A percentile compares a stretch with the other conserved stretches of the same genome.
These are phyloP conservation scores for Colletotrichum gigasporum DNA, from an alignment of 2,329 filamentous ascomycete species.

Conservation along the genomic window DNA sequence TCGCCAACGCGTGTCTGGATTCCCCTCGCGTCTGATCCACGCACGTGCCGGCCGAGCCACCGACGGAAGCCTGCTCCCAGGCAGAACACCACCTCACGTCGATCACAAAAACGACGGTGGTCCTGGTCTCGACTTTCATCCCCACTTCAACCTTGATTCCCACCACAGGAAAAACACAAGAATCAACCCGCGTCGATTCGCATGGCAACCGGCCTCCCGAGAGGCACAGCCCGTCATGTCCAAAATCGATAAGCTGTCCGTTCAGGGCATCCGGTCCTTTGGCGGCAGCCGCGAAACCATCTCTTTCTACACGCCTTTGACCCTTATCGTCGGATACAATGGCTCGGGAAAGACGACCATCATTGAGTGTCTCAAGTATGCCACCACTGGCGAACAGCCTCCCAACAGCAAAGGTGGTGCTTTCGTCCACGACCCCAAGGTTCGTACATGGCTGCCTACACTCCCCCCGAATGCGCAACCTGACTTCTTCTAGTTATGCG, in stretches of 20 bases:
- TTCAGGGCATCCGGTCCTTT: conserved; percentile 87
- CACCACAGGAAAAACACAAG: background rate
- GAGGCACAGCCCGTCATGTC: conserved; percentile 61
- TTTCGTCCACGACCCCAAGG: conserved; percentile 97
- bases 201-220: conserved; percentile 12
- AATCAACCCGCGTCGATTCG: background rate
- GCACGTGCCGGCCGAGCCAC: background rate
- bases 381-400: conserved; percentile 91
- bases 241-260: conserved; percentile 88
- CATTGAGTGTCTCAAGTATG: conserved; percentile 98
- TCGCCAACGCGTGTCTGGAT: background rate
- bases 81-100: background rate
- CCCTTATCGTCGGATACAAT: conserved; percentile 96
- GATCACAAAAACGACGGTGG: conserved; percentile 1
- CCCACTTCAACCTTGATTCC: background rate
- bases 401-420: conserved; percentile 91
- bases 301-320: conserved; percentile 88
- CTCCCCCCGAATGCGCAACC: background rate
- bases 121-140: too few species aligned
- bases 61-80: background rate
- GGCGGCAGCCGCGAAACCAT: conserved; percentile 78
- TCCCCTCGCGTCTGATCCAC: background rate
- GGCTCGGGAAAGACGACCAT: conserved; percentile 99
- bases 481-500: conserved; percentile 64
- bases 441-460: conserved; percentile 42